Conservation (phyloP, 192 early-diverging fungal species). For the Pilobolus umbonatus region DNA sequence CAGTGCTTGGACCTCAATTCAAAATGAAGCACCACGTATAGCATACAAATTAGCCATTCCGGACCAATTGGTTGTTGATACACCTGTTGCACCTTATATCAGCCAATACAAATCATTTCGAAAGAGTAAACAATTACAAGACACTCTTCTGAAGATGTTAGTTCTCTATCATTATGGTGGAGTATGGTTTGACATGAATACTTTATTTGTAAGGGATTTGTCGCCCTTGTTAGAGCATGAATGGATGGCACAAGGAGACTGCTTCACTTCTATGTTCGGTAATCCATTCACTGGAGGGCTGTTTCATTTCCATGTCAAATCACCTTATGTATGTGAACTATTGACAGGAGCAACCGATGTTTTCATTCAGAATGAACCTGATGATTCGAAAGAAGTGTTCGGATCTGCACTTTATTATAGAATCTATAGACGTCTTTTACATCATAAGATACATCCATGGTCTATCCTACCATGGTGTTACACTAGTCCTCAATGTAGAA, state of each 20-base stretch:
- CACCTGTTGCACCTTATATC: conserved; percentile 20
- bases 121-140: conserved; percentile 6
- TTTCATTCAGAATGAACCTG: conserved; percentile 7
- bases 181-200: conserved; percentile 32
- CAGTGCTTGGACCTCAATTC: conserved; percentile 1
- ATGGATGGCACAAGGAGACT: conserved; percentile 35
- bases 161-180: conserved; percentile 32
- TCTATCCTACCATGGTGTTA: conserved; percentile 43
- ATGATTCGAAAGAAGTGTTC: conserved; percentile 22
- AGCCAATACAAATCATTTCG: conserved; percentile 6
- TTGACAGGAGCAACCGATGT: conserved; percentile 14
- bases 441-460: conserved; percentile 34
- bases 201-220: conserved; percentile 30
- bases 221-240: conserved; percentile 35
- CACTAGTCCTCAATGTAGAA: conserved; percentile 34
- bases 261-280: conserved; percentile 24
- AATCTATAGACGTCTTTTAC: conserved; percentile 34
- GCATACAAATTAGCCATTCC: conserved; percentile 3
- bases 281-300: conserved; percentile 41
- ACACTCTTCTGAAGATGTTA: conserved; percentile 20
- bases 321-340: conserved; percentile 43
- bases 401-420: conserved; percentile 36
- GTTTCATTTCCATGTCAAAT: conserved; percentile 36
- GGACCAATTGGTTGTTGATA: not conserved
- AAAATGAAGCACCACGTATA: conserved; percentile 9